Evolutionary conservation across 2,329 filamentous ascomycete genomes (phyloP).

Genomic region (Penicillium sp.): DNA sequence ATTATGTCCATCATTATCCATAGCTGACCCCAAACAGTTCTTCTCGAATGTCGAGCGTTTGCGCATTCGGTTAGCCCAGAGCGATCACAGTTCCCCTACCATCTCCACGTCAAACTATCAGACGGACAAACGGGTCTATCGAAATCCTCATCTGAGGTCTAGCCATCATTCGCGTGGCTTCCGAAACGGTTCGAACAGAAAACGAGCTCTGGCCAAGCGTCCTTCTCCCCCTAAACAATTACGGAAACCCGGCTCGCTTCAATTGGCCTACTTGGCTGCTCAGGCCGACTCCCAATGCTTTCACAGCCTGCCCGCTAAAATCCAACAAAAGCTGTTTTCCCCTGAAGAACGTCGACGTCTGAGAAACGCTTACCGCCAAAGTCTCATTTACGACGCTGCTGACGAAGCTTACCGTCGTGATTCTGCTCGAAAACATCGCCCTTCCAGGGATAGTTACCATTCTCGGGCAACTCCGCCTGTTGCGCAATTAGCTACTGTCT

Average conservation of each 20-base stretch:
- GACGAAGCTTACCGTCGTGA: constrained; percentile 55
- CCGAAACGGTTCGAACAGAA: constrained; percentile 14
- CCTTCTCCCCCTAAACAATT: constrained; percentile 25
- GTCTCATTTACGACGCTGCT: constrained; percentile 54
- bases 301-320: constrained; percentile 66
- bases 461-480: constrained; percentile 15
- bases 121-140: constrained; percentile 21
- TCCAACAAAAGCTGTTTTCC: constrained; percentile 66
- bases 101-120: constrained; percentile 19
- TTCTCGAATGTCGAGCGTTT: constrained; percentile 43
- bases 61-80: constrained; percentile 35
- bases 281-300: constrained; percentile 65
- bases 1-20: constrained; percentile 7
- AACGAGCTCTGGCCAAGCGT: constrained; percentile 18
- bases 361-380: constrained; percentile 53
- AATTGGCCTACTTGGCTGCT: constrained; percentile 41
- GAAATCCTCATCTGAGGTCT: constrained; percentile 9
- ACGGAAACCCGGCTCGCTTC: constrained; percentile 37
- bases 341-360: constrained; percentile 63
- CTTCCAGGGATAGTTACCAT: constrained; percentile 23
- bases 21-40: constrained; percentile 30
- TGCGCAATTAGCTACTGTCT: constrained; percentile 24
- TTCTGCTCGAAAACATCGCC: constrained; percentile 33
- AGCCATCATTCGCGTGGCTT: constrained; percentile 18
- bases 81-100: constrained; percentile 23